These are phyloP conservation scores for Geranium incanum DNA, from an alignment of 441 rosid species.

Conservation along the genomic window DNA sequence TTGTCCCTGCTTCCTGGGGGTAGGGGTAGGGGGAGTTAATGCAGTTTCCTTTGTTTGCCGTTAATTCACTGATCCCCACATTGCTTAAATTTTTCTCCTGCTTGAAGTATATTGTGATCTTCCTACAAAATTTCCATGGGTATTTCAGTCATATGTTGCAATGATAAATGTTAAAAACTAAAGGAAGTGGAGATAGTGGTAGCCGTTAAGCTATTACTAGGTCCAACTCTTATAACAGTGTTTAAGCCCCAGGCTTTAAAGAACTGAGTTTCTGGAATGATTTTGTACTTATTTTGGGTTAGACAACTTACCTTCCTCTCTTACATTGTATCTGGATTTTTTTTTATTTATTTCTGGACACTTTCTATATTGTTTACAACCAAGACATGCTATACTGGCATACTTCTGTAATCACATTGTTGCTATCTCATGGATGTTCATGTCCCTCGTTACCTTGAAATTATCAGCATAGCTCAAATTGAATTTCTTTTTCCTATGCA, in stretches of 20 bases:
- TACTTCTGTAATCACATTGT: slow-evolving; percentile 1
- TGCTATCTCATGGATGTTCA: slow-evolving; percentile 8
- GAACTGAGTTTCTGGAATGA: not conserved
- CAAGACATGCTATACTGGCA: not conserved
- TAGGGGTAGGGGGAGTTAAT: not conserved
- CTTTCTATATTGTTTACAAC: not conserved
- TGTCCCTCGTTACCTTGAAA: slow-evolving; percentile 12
- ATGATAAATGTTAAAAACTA: not conserved
- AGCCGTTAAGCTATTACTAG: not conserved
- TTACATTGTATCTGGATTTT: not conserved
- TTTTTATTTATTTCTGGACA: not conserved
- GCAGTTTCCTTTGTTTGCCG: not conserved
- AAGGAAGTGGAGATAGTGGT: not conserved
- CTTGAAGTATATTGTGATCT: slow-evolving; percentile 2
- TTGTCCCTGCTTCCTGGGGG: not conserved
- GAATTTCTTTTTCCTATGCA: slow-evolving; percentile 33
- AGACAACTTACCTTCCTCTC: not conserved
- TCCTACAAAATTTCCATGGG: slow-evolving; percentile 3
- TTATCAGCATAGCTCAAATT: slow-evolving; percentile 16
- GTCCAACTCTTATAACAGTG: not conserved
- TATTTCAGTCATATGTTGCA: not conserved
- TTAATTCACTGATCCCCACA: not conserved
- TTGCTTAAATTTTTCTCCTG: not conserved
- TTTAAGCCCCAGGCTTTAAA: not conserved
- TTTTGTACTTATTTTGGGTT: not conserved